Base-by-base conservation (phyloP, 2,329 filamentous ascomycete genomes). In the Stemphylium lycopersici region DNA sequence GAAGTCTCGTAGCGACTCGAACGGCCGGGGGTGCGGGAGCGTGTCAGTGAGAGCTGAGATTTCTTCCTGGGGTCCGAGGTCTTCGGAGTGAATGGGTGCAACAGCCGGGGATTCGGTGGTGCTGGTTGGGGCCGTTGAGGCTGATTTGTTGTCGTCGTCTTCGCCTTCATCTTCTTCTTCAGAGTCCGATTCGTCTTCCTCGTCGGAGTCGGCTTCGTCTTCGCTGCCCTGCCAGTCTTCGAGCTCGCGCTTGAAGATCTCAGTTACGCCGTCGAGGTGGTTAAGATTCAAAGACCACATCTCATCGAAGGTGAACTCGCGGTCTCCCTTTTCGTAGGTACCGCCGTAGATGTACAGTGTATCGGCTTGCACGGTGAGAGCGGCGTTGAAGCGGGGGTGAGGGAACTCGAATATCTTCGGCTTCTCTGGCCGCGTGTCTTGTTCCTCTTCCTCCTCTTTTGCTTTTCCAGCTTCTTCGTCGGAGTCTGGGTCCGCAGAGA, bases 231-330 rank as follows among this genome's bases (percentile, higher is more conserved):
- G 87, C 92, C 93, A 97, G 73, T 96, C 92, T 69, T 91, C 85
- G 63, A 93, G 87, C 64, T 96, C 90, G 48, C 91, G 84, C 72
- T 83, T 90, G 79, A 93, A 98, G 42, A 98, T 85, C 76, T 97
- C 90, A 72, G 92, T 93, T 61, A 95, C 93, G 3, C 95, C 95
- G 65, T 98, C 92, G 56, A 99, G 82, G 76, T 96, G 97, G 55
- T 89, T 93, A n/a, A 99, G 81, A 68, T 99, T 92, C 55, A 98
- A 87, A 2, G 91, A 88, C 77, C 96, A 96, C 76, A 99, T 81
- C 68, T 99, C 95, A 65, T 97, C 93, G 75, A 98, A 96, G 0
- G 93, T 98, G 68, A 90, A 96, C 75, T 99, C 95, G 18, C 91
- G 85, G 68, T 99, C 95, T 15, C 91, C 93, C 72, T 96, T 95